Evolutionary conservation across 169 alveolate genomes (phyloP).

Genomic region (Cyclospora cayetanensis): DNA sequence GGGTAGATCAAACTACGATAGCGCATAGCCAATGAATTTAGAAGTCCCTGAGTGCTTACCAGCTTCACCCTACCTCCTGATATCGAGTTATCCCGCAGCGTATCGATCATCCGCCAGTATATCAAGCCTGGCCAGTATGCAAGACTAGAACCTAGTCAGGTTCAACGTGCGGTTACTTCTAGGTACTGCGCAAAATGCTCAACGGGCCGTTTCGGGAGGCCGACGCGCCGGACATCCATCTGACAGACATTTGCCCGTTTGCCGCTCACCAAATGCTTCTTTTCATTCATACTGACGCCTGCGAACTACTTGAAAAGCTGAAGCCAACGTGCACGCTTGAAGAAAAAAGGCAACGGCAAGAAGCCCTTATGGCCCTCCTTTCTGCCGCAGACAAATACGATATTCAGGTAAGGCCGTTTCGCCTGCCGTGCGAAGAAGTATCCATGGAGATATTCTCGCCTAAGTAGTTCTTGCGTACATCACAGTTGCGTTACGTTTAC

Average conservation of each 20-base stretch:
- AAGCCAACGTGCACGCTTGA: background rate
- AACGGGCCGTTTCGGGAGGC: constrained; percentile 67
- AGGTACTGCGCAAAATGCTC: constrained; percentile 70
- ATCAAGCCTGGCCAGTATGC: no score
- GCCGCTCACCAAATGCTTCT: constrained; percentile 65
- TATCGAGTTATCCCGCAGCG: no score
- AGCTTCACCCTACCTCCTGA: no score
- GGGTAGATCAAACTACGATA: no score
- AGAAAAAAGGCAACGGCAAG: constrained; percentile 31
- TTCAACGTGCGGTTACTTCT: background rate
- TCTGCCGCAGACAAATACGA: constrained; percentile 72
- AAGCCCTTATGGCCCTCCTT: constrained; percentile 59
- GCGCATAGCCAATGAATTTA: no score
- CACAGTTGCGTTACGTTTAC: no score
- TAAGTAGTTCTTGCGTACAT: no score
- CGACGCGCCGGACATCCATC: constrained; percentile 46
- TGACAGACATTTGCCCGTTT: constrained; percentile 53
- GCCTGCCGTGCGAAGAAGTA: no score
- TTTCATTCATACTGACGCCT: constrained; percentile 65
- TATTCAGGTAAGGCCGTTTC: constrained; percentile 39
- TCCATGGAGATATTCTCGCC: no score
- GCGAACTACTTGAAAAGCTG: constrained; percentile 30
- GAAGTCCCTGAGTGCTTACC: no score
- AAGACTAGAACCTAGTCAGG: no score
- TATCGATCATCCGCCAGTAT: no score